Base-by-base conservation (phyloP, 2,329 filamentous ascomycete species). In the Sporothrix pallida region DNA sequence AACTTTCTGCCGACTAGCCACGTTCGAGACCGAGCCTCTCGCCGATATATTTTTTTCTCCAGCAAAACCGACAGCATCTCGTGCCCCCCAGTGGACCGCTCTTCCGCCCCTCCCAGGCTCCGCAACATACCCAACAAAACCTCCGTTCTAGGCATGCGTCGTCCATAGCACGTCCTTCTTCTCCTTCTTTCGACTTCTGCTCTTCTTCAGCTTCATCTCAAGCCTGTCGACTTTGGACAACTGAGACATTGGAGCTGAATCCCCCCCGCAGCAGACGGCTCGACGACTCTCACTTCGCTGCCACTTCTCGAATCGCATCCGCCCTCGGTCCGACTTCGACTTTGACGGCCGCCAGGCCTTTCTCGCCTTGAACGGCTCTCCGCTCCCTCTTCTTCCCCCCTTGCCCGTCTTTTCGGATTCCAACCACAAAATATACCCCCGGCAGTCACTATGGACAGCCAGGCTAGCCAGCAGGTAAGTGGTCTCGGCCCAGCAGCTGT, bases 141-240 rank as follows among this genome's bases (percentile, higher is more conserved):
- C 31, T 62, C 37, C 42, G 26, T 67, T 58, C 42, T 62, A 69
- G 75, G 75, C 75, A 76, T 76, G 75, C 50, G 72, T 76, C 75
- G 52, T 72, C 72, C 73, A 74, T 76, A 76, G 72, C 72, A 31
- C 23, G 26, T 15, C 23, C 42, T 15, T 56, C 58, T 37, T 73
- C 60, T 68, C 42, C 13, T n/a, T 62, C 44, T 63, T 52, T 17
- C 31, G 15, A 26, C 44, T 42, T 60, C 46, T 15, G 42, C 26
- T 37, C 44, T 62, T 20, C 23, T 48, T 63, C 56, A 44, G 23
- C 44, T 71, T 68, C 67, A n/a, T 60, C 58, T 71, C 9, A 42
- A 17, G n/a, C 42, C 44, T 26, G 42, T 69, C 65, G 9, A 37
- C 13, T n/a, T 13, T 15, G 46, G 52, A 46, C 23, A 52, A 23